A percentile compares a stretch with the other conserved stretches of the same genome.
Conservation (phyloP, 371 early-diverging fungal genomes). For the Mucor velutinosus region DNA sequence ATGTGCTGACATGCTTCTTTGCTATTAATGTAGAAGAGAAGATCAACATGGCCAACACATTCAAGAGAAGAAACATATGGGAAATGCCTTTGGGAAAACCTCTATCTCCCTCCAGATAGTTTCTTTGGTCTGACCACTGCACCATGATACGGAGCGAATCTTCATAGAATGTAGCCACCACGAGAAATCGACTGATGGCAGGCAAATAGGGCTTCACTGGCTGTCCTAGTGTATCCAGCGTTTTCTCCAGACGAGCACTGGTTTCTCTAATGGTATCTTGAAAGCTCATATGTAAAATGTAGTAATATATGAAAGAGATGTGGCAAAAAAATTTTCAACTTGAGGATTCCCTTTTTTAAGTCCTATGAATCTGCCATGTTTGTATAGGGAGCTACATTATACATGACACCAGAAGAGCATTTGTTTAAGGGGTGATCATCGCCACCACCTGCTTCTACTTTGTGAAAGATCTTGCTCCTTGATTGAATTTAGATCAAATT, state of each 20-base stretch:
- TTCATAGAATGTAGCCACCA: slow-evolving; percentile 41
- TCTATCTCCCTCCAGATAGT: slow-evolving; percentile 18
- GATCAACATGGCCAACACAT: slow-evolving; percentile 76
- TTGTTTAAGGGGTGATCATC: slow-evolving; percentile 1
- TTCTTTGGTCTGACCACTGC: slow-evolving; percentile 34
- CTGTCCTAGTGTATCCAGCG: slow-evolving; percentile 7
- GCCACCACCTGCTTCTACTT: background rate
- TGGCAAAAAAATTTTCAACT: background rate
- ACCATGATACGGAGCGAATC: slow-evolving; percentile 32
- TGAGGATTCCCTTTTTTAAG: background rate
- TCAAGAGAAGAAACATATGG: slow-evolving; percentile 38
- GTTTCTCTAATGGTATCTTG: background rate
- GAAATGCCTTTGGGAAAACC: slow-evolving; percentile 22
- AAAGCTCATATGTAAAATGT: background rate
- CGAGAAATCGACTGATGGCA: slow-evolving; percentile 30
- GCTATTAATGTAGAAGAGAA: slow-evolving; percentile 79
- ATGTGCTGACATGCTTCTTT: slow-evolving; percentile 71
- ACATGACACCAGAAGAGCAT: background rate
- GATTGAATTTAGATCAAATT: background rate
- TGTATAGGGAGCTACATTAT: background rate
- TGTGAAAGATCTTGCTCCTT: background rate
- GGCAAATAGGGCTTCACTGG: slow-evolving; percentile 29
- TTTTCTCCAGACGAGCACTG: background rate
- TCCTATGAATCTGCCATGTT: background rate
- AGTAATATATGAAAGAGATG: background rate